Evolutionary conservation across 1,139 yeast genomes (phyloP), one percentile per base, ranked within the genome.

Genomic region (Taphrina betulina): DNA sequence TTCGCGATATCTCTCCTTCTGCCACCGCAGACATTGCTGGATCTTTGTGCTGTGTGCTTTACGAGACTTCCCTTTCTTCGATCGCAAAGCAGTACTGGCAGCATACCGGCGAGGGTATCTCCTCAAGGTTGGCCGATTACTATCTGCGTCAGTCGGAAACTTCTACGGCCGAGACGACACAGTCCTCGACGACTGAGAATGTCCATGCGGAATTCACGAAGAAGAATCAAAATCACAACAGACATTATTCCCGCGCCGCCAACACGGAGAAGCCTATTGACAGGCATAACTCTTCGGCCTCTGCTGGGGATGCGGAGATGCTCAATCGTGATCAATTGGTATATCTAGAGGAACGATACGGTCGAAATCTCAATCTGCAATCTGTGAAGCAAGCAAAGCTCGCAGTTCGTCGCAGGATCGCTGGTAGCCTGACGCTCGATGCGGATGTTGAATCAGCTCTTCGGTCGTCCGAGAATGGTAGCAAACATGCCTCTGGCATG

Each of bases 41-140:
- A 5, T 78, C 78, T 51, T 78, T 90, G 57, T 85, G 92, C 0
- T 85, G 82, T 28, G 87, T 88, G 1, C 85, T 92, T 63, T 83
- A 84, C 64, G 87, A 87, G 0, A 73, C 75, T 1, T 66, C 71
- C 1, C 79, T 78, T 52, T 81, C 74, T 62, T 69, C 79, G 1
- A 68, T 85, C 3, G 92, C 94, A 31, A 89, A 88, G 67, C 81
- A 81, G 64, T 92, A 86, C 71, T 92, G 98, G 98, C 96, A 90
- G 68, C 96, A 90, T 66, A 76, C 95, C 0, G 98, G 98, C 29
- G 97, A 92, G 69, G 96, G 96, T 10, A 79, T 92, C 41, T 86
- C 96, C 17, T 86, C 95, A 8, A 74, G 97, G 65, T 73, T 83
- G 70, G 96, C 90, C 1, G 96, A 90, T 68, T 92, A 87, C 65